These are phyloP conservation scores for Talaromyces piceae DNA, from an alignment of 2,329 filamentous ascomycete species.

Conservation along the genomic window DNA sequence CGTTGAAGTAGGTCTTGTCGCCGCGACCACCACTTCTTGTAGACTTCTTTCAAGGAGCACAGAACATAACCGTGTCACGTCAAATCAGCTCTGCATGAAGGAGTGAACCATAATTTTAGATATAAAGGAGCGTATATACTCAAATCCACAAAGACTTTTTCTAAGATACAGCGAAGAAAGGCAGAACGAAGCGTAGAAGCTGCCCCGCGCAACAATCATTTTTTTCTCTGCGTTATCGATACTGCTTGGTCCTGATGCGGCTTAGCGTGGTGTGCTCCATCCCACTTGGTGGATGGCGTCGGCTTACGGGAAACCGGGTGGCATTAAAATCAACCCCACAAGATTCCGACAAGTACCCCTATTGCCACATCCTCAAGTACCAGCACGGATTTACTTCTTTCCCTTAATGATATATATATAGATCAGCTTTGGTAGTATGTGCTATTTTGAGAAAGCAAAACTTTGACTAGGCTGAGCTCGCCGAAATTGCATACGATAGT, in stretches of 20 bases:
- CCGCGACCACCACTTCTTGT: neutral
- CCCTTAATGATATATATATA: neutral
- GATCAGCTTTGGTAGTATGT: neutral
- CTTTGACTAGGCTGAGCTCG: constrained; percentile 13
- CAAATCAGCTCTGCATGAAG: neutral
- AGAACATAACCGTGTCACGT: neutral
- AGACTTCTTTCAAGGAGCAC: neutral
- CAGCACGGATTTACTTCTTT: no score
- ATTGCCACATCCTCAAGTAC: neutral
- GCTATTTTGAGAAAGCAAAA: neutral
- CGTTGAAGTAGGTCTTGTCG: neutral
- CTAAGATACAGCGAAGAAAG: neutral
- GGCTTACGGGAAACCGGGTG: neutral
- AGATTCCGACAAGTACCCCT: neutral
- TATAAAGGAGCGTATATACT: neutral
- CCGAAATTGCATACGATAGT: constrained; percentile 26
- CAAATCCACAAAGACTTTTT: neutral
- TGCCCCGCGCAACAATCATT: constrained; percentile 8
- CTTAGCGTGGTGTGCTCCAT: constrained; percentile 1
- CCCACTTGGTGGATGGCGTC: neutral
- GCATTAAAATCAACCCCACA: neutral
- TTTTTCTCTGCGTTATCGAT: constrained; percentile 8
- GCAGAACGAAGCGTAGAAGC: neutral
- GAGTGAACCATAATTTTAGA: neutral
- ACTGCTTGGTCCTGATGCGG: constrained; percentile 2